Percentiles rank a stretch among this genome's conserved stretches.
These are phyloP conservation scores for Hypoxylon intermedium DNA, from an alignment of 495 filamentous ascomycete genomes.

Conservation along the genomic window DNA sequence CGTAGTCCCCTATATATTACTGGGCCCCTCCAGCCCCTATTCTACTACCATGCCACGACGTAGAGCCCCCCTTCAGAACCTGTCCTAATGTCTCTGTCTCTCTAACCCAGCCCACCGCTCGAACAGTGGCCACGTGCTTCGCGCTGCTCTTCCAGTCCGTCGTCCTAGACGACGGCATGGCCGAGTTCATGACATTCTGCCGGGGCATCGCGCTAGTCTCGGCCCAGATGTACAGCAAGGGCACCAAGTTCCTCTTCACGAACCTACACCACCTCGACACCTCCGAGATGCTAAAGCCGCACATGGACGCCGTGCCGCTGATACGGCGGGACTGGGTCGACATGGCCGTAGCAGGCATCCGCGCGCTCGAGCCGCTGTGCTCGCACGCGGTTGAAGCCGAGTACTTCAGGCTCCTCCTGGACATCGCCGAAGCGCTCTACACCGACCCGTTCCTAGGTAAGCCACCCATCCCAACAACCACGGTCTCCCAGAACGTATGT, in stretches of 20 bases:
- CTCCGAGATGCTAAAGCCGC: constrained; percentile 42
- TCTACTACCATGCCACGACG: neutral
- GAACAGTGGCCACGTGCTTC: constrained; percentile 62
- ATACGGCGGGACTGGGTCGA: constrained; percentile 45
- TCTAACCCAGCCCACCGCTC: constrained; percentile 27
- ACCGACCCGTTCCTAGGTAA: constrained; percentile 44
- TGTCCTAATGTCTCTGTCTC: neutral
- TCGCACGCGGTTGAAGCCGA: constrained; percentile 40
- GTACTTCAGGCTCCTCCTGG: constrained; percentile 44
- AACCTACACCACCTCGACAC: constrained; percentile 46
- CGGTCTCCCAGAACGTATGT: neutral
- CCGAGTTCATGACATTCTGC: constrained; percentile 69
- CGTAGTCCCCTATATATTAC: neutral
- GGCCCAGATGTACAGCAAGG: constrained; percentile 54
- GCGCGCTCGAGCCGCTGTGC: constrained; percentile 46
- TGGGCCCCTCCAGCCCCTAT: neutral
- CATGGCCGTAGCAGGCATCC: constrained; percentile 46
- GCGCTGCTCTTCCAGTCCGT: constrained; percentile 67
- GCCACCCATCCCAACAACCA: neutral
- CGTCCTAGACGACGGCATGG: constrained; percentile 64
- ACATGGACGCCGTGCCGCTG: constrained; percentile 44
- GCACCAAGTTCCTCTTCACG: constrained; percentile 56
- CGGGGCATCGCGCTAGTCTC: constrained; percentile 64
- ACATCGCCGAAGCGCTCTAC: constrained; percentile 43
- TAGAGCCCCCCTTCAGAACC: too few relatives aligned